Evolutionary conservation across 441 rosid species (phyloP), one percentile per base, ranked within the genome.

Genomic region (Brassica balearica): DNA sequence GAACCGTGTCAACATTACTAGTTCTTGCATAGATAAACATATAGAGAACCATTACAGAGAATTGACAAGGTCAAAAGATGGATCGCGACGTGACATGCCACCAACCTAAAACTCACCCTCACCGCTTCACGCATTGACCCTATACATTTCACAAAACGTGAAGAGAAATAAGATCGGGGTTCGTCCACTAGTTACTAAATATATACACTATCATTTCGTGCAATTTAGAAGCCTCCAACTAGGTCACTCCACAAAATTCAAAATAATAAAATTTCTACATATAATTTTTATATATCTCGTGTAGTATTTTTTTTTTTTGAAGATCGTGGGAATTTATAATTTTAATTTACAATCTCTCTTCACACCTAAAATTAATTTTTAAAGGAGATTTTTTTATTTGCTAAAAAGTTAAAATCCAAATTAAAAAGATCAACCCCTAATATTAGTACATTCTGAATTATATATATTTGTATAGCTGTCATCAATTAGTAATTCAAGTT

Each of bases 41-140:
- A 46, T 1, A 46, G 27, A 58, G 51, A 58, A 72, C 73, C 41
- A 63, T 29, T 66, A 59, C 9, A 43, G 15, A 46, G 64, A 72
- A 32, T 67, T 56, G 67, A 72, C 46, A 78, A 72, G 41, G 69
- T 78, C 77, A 78, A 72, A 60, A 67, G 59, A 62, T 78, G 25
- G 20, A 68, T 5, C 22, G 12, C 36, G 64, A 51, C 77, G 70
- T 73, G 71, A 79, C 78, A 68, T 68, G 41, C 74, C 74, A 73
- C 82, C 77, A 79, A 68, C 78, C 74, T 60, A 59, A 59, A 48
- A 56, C 62, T 65, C 55, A 71, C 12, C 71, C 22, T 67, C 77
- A 68, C 70, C 70, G 65, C 23, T 73, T 68, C 51, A 48, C n/a
- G 36, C 76, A 77, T 27, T 12, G 53, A 65, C 60, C 71, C 71